Evolutionary conservation across 2,329 filamentous ascomycete genomes (phyloP).

Genomic region (Colletotrichum phormii): DNA sequence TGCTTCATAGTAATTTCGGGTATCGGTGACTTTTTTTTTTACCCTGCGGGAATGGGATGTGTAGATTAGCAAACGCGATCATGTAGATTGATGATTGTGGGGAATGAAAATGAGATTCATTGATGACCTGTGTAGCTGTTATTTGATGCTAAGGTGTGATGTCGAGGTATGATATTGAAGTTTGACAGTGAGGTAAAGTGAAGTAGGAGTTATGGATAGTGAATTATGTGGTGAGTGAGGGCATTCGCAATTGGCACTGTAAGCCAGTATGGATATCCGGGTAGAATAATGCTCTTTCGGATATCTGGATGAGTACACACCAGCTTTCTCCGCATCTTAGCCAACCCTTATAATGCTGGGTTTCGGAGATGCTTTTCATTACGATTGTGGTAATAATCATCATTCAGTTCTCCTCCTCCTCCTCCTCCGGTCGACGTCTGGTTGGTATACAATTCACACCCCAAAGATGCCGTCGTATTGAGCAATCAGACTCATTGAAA

Average conservation of each 20-base stretch:
- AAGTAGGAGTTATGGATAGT: not conserved
- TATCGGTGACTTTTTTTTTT: not conserved
- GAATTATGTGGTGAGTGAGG: not conserved
- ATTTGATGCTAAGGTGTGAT: not conserved
- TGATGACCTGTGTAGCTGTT: not conserved
- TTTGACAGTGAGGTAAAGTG: not conserved
- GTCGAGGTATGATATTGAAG: not conserved
- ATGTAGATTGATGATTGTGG: constrained; percentile 31
- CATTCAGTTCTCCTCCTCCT: too few species aligned
- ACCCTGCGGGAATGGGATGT: not conserved
- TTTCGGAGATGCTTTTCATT: too few species aligned
- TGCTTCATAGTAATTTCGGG: not conserved
- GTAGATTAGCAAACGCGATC: constrained; percentile 24
- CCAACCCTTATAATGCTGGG: too few species aligned
- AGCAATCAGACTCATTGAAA: too few species aligned
- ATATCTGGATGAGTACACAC: too few species aligned
- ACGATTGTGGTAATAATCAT: too few species aligned
- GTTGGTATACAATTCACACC: too few species aligned
- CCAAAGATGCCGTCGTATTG: too few species aligned
- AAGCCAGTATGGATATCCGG: too few species aligned
- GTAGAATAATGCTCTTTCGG: too few species aligned
- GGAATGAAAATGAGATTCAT: not conserved
- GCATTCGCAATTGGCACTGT: not conserved
- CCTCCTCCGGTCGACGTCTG: too few species aligned
- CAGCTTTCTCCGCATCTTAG: too few species aligned